Conservation (phyloP, 371 early-diverging fungal genomes). For the Mortierella polycephala region DNA sequence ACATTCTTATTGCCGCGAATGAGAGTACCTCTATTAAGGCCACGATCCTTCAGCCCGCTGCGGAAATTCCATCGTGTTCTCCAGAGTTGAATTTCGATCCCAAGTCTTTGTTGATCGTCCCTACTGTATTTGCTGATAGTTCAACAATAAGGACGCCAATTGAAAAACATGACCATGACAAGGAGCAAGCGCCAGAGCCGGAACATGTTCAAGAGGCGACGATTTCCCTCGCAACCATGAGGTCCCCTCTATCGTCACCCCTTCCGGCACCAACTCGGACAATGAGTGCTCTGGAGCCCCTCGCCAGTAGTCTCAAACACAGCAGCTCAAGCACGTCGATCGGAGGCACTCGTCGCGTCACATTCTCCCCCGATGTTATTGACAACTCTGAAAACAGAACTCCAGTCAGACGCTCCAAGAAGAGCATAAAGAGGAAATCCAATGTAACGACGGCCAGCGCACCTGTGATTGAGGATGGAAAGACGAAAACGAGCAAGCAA, state of each 20-base stretch:
- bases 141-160: not conserved
- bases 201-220: not conserved
- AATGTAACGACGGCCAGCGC: not conserved
- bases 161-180: not conserved
- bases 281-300: not conserved
- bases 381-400: conserved; percentile 39
- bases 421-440: conserved; percentile 7
- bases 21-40: not conserved
- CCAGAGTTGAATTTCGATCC: not conserved
- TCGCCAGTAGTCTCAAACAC: conserved; percentile 11
- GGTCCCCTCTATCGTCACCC: conserved; percentile 21
- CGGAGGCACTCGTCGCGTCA: conserved; percentile 21
- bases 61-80: conserved; percentile 17
- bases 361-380: conserved; percentile 42
- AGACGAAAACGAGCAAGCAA: not conserved
- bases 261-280: conserved; percentile 10
- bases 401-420: conserved; percentile 11
- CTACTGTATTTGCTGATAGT: not conserved
- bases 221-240: conserved; percentile 10
- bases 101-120: not conserved
- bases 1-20: not conserved
- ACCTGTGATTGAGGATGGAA: not conserved
- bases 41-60: conserved; percentile 18
- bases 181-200: not conserved
- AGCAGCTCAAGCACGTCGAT: conserved; percentile 1